Percentiles rank a stretch among this genome's conserved stretches.
Evolutionary conservation across 1,284 basidiomycete species (phyloP).

Genomic region (Leccinum insolens): DNA sequence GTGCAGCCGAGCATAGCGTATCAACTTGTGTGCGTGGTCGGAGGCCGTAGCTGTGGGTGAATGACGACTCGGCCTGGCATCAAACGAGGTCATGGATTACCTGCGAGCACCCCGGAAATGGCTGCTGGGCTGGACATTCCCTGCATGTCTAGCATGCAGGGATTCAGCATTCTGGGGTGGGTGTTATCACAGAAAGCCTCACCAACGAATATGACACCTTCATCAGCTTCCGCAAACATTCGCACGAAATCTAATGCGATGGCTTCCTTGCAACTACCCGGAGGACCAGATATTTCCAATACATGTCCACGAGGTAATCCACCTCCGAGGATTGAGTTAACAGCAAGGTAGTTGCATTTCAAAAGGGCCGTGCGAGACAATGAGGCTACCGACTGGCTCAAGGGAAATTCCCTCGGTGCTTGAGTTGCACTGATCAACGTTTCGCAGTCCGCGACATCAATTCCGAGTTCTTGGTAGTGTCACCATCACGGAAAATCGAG

Average conservation of each 20-base stretch:
- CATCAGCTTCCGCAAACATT: slow-evolving; percentile 46
- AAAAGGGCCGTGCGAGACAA: slow-evolving; percentile 39
- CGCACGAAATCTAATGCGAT: slow-evolving; percentile 52
- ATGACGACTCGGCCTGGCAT: slow-evolving; percentile 13
- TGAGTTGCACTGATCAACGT: slow-evolving; percentile 46
- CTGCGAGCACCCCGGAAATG: slow-evolving; percentile 44
- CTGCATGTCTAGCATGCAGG: slow-evolving; percentile 52
- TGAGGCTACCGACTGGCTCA: slow-evolving; percentile 60
- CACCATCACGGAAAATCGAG: not conserved
- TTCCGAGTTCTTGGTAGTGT: slow-evolving; percentile 45
- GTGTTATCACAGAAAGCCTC: slow-evolving; percentile 21
- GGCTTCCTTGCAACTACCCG: slow-evolving; percentile 65
- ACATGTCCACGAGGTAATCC: slow-evolving; percentile 62
- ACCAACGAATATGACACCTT: slow-evolving; percentile 68
- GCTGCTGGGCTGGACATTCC: slow-evolving; percentile 59
- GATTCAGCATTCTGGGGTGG: slow-evolving; percentile 14
- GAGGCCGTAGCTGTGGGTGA: slow-evolving; percentile 28
- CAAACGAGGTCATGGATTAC: slow-evolving; percentile 36
- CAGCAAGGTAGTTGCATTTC: slow-evolving; percentile 42
- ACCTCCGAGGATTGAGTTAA: slow-evolving; percentile 62
- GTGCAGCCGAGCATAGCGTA: slow-evolving; percentile 39
- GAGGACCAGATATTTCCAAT: slow-evolving; percentile 74
- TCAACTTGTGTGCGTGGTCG: slow-evolving; percentile 23
- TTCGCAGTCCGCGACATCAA: slow-evolving; percentile 46
- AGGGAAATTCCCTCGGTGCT: slow-evolving; percentile 34